Evolutionary conservation across 2,329 filamentous ascomycete species (phyloP).

Genomic region (Zopfia rhizophila): DNA sequence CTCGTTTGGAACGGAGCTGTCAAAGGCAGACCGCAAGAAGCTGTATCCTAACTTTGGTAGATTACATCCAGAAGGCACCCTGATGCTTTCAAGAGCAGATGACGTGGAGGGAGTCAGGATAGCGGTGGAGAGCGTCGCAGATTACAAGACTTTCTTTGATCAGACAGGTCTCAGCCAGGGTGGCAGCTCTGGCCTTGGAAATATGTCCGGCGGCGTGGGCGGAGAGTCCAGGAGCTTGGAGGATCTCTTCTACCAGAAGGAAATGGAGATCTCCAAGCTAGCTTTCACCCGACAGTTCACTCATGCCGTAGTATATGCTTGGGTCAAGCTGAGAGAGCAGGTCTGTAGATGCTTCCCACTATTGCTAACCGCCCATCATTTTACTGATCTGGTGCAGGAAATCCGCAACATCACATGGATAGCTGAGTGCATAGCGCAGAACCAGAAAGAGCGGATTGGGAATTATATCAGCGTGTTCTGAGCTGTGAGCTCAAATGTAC

Average conservation of each 20-base stretch:
- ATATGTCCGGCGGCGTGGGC: slow-evolving; percentile 83
- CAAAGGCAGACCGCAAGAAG: slow-evolving; percentile 93
- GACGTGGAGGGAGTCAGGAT: slow-evolving; percentile 93
- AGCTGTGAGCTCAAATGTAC: slow-evolving; percentile 27
- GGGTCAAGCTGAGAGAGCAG: slow-evolving; percentile 98
- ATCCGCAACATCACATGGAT: slow-evolving; percentile 99
- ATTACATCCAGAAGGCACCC: slow-evolving; percentile 90
- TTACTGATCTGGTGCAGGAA: slow-evolving; percentile 71
- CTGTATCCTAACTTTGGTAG: slow-evolving; percentile 92
- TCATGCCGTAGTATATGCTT: slow-evolving; percentile 93
- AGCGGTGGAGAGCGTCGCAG: slow-evolving; percentile 89
- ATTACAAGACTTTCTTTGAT: slow-evolving; percentile 97
- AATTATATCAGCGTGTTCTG: slow-evolving; percentile 99
- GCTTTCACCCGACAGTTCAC: slow-evolving; percentile 98
- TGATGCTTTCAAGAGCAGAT: slow-evolving; percentile 94
- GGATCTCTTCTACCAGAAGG: slow-evolving; percentile 98
- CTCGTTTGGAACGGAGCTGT: slow-evolving; percentile 95
- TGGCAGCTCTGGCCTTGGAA: slow-evolving; percentile 78
- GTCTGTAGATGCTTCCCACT: slow-evolving; percentile 63
- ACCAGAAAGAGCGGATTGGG: slow-evolving; percentile 98
- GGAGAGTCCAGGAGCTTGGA: slow-evolving; percentile 90
- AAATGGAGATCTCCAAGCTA: slow-evolving; percentile 97
- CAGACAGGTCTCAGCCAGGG: slow-evolving; percentile 83
- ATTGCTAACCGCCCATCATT: slow-evolving; percentile 1
- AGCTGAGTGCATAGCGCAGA: slow-evolving; percentile 98